A percentile compares a stretch with the other conserved stretches of the same genome.
These are phyloP conservation scores for Aplosporella prunicola DNA, from an alignment of 2,329 filamentous ascomycete genomes.

Conservation along the genomic window DNA sequence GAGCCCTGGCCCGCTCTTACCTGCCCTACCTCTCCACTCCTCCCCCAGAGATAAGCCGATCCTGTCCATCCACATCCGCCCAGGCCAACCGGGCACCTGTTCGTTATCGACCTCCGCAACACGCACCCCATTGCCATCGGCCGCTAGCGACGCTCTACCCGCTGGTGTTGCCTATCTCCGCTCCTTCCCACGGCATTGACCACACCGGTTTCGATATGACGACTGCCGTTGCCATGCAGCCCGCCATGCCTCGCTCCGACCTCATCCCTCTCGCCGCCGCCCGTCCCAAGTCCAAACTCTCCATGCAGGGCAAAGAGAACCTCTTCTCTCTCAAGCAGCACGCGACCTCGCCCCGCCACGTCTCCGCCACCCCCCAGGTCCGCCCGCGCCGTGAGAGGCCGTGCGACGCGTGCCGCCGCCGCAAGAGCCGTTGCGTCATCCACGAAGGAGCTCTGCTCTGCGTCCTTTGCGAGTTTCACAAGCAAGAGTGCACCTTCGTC, in stretches of 20 bases:
- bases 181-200: not conserved
- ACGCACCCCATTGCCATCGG: constrained; percentile 1
- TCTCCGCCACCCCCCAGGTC: constrained; percentile 29
- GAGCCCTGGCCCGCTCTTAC: too few species aligned
- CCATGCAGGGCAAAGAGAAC: constrained; percentile 35
- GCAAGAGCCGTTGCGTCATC: constrained; percentile 67
- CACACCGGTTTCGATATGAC: constrained; percentile 32
- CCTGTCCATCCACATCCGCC: not conserved
- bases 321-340: constrained; percentile 28
- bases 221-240: constrained; percentile 40
- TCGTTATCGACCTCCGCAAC: not conserved
- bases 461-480: constrained; percentile 67
- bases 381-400: constrained; percentile 31
- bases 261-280: constrained; percentile 38
- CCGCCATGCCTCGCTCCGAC: constrained; percentile 35
- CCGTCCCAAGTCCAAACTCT: constrained; percentile 30
- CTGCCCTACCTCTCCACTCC: too few species aligned
- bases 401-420: constrained; percentile 60
- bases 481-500: constrained; percentile 68
- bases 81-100: constrained; percentile 1
- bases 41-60: constrained; percentile 11
- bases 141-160: constrained; percentile 7
- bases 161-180: constrained; percentile 10
- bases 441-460: constrained; percentile 66
- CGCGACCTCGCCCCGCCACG: constrained; percentile 19